phyloP scores from a whole-genome alignment of 1,284 basidiomycete genomes.

The Cerioporus squamosus region DNA sequence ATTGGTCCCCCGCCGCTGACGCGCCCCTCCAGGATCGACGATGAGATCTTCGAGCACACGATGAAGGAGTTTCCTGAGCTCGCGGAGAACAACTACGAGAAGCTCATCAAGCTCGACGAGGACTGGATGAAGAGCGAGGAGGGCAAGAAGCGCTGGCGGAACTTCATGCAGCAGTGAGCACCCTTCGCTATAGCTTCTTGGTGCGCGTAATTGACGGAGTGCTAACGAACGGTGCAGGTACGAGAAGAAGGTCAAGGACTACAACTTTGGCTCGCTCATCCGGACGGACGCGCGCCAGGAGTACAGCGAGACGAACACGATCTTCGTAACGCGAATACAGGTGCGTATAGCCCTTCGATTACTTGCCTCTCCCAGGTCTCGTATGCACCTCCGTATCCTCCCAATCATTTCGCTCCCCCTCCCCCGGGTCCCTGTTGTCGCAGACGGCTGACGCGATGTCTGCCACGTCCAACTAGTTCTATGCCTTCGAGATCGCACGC shows the following conservation, averaged over 20 bases:
- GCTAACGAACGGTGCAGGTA: constrained; percentile 51
- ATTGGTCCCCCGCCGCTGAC: background rate
- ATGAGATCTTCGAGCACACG: constrained; percentile 88
- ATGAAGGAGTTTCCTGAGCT: constrained; percentile 86
- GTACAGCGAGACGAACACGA: constrained; percentile 93
- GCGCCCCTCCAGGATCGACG: constrained; percentile 69
- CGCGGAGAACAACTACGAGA: constrained; percentile 62
- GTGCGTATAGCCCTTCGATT: constrained; percentile 43
- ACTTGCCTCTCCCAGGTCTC: no score
- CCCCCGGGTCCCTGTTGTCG: no score
- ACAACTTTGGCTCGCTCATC: constrained; percentile 97
- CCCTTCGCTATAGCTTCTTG: background rate
- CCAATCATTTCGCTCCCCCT: no score
- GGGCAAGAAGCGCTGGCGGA: constrained; percentile 94
- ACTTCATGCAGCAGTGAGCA: constrained; percentile 85
- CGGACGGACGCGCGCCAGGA: constrained; percentile 81
- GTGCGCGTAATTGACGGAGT: background rate
- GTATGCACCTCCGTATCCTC: no score
- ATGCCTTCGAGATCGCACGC: constrained; percentile 74
- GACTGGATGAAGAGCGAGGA: constrained; percentile 92
- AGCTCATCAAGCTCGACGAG: constrained; percentile 83
- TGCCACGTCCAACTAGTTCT: constrained; percentile 11
- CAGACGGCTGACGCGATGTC: background rate
- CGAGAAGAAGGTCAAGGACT: constrained; percentile 88
- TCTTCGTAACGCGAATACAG: constrained; percentile 88